phyloP scores from a whole-genome alignment of 2,329 filamentous ascomycete species.

The Claviceps spartinae region DNA sequence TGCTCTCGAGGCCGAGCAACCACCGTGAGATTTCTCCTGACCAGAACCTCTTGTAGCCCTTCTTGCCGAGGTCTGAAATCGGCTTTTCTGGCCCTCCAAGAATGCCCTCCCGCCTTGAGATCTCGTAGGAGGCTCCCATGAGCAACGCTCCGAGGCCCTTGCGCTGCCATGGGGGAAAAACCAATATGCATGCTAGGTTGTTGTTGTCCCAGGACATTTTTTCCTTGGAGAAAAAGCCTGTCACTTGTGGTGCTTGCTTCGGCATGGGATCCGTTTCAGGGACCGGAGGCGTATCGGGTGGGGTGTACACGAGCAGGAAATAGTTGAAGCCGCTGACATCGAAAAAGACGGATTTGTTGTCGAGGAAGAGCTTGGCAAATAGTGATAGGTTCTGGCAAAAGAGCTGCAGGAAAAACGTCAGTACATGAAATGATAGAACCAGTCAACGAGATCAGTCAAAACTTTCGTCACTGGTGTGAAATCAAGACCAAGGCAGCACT shows the following conservation, averaged over 20 bases:
- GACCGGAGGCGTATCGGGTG: conserved; percentile 15
- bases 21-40: conserved; percentile 68
- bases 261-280: conserved; percentile 4
- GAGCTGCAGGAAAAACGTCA: conserved; percentile 31
- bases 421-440: neutral
- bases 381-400: conserved; percentile 93
- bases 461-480: too few species aligned
- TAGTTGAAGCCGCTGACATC: conserved; percentile 91
- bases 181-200: conserved; percentile 88
- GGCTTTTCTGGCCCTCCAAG: conserved; percentile 91
- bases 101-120: conserved; percentile 69
- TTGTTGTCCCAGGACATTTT: conserved; percentile 99
- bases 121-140: conserved; percentile 88
- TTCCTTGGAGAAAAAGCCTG: conserved; percentile 98
- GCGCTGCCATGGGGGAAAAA: conserved; percentile 92
- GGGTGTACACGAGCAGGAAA: conserved; percentile 73
- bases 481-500: conserved; percentile 15
- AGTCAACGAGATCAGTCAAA: neutral
- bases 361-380: conserved; percentile 93
- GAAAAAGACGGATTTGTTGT: conserved; percentile 97
- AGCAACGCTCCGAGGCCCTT: conserved; percentile 77
- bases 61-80: conserved; percentile 70
- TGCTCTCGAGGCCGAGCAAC: conserved; percentile 33
- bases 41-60: conserved; percentile 80
- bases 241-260: conserved; percentile 32